A percentile compares a stretch with the other conserved stretches of the same genome.
phyloP scores from a whole-genome alignment of 108 stramenopile species.

The Nitzschia inconspicua region DNA sequence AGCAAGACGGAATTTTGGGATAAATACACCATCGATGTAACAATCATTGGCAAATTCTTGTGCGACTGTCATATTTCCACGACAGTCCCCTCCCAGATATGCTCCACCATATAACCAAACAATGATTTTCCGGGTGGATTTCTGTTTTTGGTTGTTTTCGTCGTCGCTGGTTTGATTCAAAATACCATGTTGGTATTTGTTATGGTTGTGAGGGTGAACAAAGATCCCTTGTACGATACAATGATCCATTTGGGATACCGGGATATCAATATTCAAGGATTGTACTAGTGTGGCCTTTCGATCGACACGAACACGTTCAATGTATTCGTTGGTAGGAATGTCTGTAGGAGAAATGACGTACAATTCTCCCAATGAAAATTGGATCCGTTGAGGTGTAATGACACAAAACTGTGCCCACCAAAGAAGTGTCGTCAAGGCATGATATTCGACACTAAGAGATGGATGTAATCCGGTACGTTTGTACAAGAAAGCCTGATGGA shows the following conservation, averaged over 20 bases:
- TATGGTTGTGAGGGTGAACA: slow-evolving; percentile 32
- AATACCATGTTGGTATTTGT: too few species aligned
- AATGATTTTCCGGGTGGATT: slow-evolving; percentile 47
- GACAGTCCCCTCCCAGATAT: slow-evolving; percentile 62
- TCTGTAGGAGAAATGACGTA: slow-evolving; percentile 32
- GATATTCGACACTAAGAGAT: slow-evolving; percentile 59
- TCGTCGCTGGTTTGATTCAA: not conserved
- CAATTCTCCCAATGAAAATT: slow-evolving; percentile 67
- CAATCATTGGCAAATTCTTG: slow-evolving; percentile 23
- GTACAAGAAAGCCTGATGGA: slow-evolving; percentile 52
- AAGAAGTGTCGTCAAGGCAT: slow-evolving; percentile 66
- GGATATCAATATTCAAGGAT: not conserved
- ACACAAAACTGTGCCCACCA: slow-evolving; percentile 69
- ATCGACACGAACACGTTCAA: not conserved
- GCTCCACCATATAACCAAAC: slow-evolving; percentile 84
- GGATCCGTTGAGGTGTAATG: slow-evolving; percentile 57
- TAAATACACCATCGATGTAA: slow-evolving; percentile 60
- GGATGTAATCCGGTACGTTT: slow-evolving; percentile 57
- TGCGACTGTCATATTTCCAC: slow-evolving; percentile 54
- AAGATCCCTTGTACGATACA: slow-evolving; percentile 53
- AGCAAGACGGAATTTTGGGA: slow-evolving; percentile 57
- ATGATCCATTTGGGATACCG: slow-evolving; percentile 25
- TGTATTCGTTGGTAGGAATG: not conserved
- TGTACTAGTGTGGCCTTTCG: not conserved
- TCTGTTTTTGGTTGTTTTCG: not conserved